These are phyloP conservation scores for Xylariaceae sp. DNA, from an alignment of 2,329 filamentous ascomycete species.

Conservation along the genomic window DNA sequence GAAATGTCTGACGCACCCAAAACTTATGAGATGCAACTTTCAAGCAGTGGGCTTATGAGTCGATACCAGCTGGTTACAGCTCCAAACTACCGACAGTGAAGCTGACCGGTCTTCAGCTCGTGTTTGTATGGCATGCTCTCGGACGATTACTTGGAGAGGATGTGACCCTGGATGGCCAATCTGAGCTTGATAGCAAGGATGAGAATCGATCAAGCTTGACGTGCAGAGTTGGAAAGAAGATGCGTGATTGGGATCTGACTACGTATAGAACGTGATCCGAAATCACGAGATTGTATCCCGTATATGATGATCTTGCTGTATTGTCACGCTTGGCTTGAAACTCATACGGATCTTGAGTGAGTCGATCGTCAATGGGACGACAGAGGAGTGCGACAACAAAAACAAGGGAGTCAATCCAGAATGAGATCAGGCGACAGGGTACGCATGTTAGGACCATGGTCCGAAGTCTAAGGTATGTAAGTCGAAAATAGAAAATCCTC, in stretches of 20 bases:
- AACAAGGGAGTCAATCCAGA: not conserved
- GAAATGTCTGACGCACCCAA: too few relatives aligned
- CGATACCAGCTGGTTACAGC: too few relatives aligned
- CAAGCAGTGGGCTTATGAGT: too few relatives aligned
- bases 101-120: too few relatives aligned
- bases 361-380: not conserved
- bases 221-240: not conserved
- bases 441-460: not conserved
- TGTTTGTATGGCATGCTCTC: too few relatives aligned
- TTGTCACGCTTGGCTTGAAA: not conserved
- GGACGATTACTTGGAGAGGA: not conserved
- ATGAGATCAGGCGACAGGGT: not conserved
- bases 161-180: not conserved
- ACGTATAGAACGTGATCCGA: not conserved
- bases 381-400: not conserved
- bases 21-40: too few relatives aligned
- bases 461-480: not conserved
- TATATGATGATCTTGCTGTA: not conserved
- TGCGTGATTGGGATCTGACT: not conserved
- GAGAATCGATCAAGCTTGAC: not conserved
- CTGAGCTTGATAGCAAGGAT: not conserved
- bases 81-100: too few relatives aligned
- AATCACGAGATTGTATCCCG: not conserved
- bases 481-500: not conserved
- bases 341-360: not conserved